These are phyloP conservation scores for Bruguiera hainesii DNA, from an alignment of 441 rosid species.

Conservation along the genomic window DNA sequence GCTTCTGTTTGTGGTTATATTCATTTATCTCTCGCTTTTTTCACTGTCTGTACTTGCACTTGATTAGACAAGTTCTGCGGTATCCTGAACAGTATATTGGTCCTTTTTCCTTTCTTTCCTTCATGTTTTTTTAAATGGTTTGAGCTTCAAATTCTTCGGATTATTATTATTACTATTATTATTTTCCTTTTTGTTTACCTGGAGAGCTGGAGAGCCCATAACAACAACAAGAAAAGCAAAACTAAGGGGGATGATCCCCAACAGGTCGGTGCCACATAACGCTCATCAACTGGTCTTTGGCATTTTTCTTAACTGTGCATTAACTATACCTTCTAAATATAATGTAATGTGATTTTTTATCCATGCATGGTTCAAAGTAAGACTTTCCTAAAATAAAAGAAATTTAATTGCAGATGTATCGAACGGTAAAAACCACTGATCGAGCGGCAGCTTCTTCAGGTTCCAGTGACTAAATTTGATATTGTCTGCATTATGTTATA, in stretches of 20 bases:
- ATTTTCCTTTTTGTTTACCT: too few species aligned
- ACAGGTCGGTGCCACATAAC: too few species aligned
- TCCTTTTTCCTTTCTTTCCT: conserved; percentile 32
- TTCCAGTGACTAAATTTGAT: conserved; percentile 7
- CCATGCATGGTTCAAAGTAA: too few species aligned
- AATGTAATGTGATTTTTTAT: neutral
- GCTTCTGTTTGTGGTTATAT: conserved; percentile 8
- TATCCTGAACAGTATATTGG: conserved; percentile 32
- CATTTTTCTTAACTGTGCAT: neutral
- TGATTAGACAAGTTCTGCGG: conserved; percentile 26
- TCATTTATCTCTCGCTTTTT: conserved; percentile 2
- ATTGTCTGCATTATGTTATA: neutral
- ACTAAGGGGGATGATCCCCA: too few species aligned
- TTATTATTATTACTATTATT: conserved; percentile 3
- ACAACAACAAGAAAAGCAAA: too few species aligned
- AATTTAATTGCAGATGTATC: conserved; percentile 68
- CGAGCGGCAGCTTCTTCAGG: conserved; percentile 84
- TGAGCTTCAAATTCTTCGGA: neutral
- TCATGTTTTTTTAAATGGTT: neutral
- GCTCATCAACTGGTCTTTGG: neutral
- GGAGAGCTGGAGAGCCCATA: too few species aligned
- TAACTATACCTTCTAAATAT: neutral
- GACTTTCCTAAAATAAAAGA: neutral
- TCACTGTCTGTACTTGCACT: conserved; percentile 38
- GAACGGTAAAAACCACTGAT: conserved; percentile 95